A percentile compares a stretch with the other conserved stretches of the same genome.
phyloP scores from a whole-genome alignment of 306 rosid species.

The Mimosa bimucronata region DNA sequence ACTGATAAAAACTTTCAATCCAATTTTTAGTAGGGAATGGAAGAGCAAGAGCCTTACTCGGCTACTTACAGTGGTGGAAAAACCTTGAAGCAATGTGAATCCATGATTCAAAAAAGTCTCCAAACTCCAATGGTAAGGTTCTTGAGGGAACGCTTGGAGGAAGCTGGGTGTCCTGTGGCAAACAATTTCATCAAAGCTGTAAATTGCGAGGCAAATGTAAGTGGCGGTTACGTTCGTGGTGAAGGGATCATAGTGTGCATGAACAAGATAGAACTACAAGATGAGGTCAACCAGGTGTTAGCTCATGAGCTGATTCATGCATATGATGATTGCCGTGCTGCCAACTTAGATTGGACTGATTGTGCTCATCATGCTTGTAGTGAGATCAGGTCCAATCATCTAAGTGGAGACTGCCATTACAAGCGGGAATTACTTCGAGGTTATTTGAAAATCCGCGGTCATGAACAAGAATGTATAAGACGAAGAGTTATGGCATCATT shows the following conservation, averaged over 20 bases:
- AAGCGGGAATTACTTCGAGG: slow-evolving; percentile 81
- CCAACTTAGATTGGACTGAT: slow-evolving; percentile 76
- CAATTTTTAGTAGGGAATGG: background rate
- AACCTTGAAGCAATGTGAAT: background rate
- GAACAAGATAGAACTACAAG: slow-evolving; percentile 64
- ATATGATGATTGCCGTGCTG: slow-evolving; percentile 81
- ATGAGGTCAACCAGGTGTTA: slow-evolving; percentile 78
- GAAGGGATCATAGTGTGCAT: slow-evolving; percentile 81
- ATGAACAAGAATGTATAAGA: slow-evolving; percentile 83
- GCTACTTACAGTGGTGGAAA: background rate
- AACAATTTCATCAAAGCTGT: slow-evolving; percentile 66
- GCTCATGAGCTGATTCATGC: slow-evolving; percentile 91
- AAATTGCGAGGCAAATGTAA: slow-evolving; percentile 44
- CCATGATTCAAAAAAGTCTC: background rate
- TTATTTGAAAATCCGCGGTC: slow-evolving; percentile 65
- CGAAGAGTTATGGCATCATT: slow-evolving; percentile 83
- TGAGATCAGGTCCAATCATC: slow-evolving; percentile 91
- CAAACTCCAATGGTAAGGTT: slow-evolving; percentile 62
- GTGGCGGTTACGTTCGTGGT: slow-evolving; percentile 73
- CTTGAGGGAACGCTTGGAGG: slow-evolving; percentile 65
- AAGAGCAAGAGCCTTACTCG: background rate
- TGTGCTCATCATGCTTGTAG: slow-evolving; percentile 98
- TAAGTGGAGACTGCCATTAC: slow-evolving; percentile 94
- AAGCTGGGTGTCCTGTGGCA: slow-evolving; percentile 71
- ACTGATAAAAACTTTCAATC: background rate